These are phyloP conservation scores for Coemansia sp. DNA, from an alignment of 192 early-diverging fungal species.

Conservation along the genomic window DNA sequence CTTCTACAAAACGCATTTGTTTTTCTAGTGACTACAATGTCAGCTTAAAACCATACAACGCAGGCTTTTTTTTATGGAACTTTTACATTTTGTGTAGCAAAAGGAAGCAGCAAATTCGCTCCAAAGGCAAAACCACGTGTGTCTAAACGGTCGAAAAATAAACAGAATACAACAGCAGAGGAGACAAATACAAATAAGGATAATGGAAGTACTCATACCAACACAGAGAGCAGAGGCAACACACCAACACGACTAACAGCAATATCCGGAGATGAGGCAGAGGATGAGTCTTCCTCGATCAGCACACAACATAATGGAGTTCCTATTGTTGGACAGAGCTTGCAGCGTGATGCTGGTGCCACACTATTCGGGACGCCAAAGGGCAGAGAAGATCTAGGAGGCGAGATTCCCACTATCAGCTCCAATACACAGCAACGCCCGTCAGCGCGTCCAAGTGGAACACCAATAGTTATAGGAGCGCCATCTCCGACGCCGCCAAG, in stretches of 20 bases:
- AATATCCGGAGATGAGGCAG: slow-evolving; percentile 3
- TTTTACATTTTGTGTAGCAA: slow-evolving; percentile 16
- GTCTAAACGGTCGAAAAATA: slow-evolving; percentile 8
- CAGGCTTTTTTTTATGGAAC: not conserved
- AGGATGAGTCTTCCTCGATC: slow-evolving; percentile 13
- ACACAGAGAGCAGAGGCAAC: not conserved
- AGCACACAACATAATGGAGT: slow-evolving; percentile 6
- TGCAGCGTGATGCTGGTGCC: not conserved
- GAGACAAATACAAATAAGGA: slow-evolving; percentile 1
- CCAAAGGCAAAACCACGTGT: slow-evolving; percentile 42
- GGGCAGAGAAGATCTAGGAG: not conserved
- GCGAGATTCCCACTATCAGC: not conserved
- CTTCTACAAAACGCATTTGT: not conserved
- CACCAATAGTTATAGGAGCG: slow-evolving; percentile 17
- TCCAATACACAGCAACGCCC: slow-evolving; percentile 1
- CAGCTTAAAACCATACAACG: not conserved
- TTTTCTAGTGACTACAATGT: not conserved
- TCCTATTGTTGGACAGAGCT: slow-evolving; percentile 13
- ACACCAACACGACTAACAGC: not conserved
- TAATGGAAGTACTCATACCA: not conserved
- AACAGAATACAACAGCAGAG: not conserved
- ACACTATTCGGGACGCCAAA: slow-evolving; percentile 4
- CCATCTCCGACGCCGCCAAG: not conserved
- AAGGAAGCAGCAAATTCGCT: slow-evolving; percentile 39
- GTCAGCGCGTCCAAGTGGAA: not conserved